Evolutionary conservation across 2,329 filamentous ascomycete species (phyloP).

Genomic region (Sphaerulina populicola): DNA sequence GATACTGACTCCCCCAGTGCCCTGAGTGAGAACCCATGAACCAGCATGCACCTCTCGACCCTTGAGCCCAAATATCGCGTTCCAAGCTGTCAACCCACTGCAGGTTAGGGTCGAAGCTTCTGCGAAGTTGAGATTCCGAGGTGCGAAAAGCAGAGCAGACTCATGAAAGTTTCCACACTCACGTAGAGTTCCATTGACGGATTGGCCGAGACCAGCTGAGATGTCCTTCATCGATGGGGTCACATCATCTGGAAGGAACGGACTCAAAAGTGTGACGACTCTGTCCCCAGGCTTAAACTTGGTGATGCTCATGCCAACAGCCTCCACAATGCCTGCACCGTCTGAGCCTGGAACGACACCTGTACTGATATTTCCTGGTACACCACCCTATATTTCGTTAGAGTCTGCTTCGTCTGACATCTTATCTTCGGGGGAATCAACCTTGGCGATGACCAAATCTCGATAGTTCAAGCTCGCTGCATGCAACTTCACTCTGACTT

Average conservation of each 20-base stretch:
- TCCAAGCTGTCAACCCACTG: slow-evolving; percentile 39
- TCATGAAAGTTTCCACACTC: slow-evolving; percentile 57
- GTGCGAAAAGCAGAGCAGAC: slow-evolving; percentile 35
- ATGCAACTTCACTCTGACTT: slow-evolving; percentile 26
- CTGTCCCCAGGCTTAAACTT: slow-evolving; percentile 52
- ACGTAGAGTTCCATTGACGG: slow-evolving; percentile 54
- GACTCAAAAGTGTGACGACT: slow-evolving; percentile 34
- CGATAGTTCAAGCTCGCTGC: slow-evolving; percentile 39
- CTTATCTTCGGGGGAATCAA: slow-evolving; percentile 2
- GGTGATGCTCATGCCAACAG: slow-evolving; percentile 47
- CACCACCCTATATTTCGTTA: neutral
- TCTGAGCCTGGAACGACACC: slow-evolving; percentile 17
- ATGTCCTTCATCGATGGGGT: slow-evolving; percentile 12
- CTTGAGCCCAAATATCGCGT: slow-evolving; percentile 41
- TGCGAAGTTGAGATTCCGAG: slow-evolving; percentile 37
- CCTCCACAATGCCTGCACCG: slow-evolving; percentile 40
- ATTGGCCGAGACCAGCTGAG: slow-evolving; percentile 11
- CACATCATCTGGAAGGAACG: slow-evolving; percentile 1
- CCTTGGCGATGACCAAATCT: slow-evolving; percentile 38
- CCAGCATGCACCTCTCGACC: slow-evolving; percentile 27
- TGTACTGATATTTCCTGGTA: slow-evolving; percentile 8
- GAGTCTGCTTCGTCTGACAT: neutral
- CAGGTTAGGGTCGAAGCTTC: slow-evolving; percentile 42
- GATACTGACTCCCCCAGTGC: slow-evolving; percentile 57
- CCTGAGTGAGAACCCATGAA: slow-evolving; percentile 51